Conservation (phyloP, 2,329 filamentous ascomycete genomes). For the Cytospora piceicola region DNA sequence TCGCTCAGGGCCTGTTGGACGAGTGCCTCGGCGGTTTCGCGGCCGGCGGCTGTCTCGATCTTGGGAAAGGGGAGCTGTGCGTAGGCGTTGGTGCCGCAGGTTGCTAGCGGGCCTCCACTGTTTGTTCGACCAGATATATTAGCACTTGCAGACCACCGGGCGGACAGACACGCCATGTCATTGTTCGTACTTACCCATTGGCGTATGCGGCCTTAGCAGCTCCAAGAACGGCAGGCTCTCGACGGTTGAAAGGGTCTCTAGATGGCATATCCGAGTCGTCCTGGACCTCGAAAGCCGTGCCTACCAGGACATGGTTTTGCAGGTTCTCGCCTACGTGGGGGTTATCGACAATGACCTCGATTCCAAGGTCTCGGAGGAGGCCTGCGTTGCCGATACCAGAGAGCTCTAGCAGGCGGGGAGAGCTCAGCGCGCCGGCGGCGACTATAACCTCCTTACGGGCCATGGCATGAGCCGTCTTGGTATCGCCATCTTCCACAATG, state of each 20-base stretch:
- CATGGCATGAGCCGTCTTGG: slow-evolving; percentile 2
- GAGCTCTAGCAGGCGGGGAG: slow-evolving; percentile 23
- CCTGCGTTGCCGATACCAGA: slow-evolving; percentile 39
- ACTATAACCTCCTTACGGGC: slow-evolving; percentile 38
- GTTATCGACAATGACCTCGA: slow-evolving; percentile 39
- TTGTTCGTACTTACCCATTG: not conserved
- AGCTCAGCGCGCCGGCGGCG: slow-evolving; percentile 39
- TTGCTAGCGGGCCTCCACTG: not conserved
- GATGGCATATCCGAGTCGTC: slow-evolving; percentile 3
- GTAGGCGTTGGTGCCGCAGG: slow-evolving; percentile 1
- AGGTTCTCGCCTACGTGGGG: slow-evolving; percentile 45
- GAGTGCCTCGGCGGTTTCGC: not conserved
- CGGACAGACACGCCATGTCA: not conserved
- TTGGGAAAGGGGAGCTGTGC: not conserved
- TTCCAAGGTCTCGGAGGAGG: slow-evolving; percentile 40
- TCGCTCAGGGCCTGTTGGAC: not conserved
- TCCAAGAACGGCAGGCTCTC: slow-evolving; percentile 5
- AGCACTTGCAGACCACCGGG: not conserved
- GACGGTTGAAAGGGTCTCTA: not conserved
- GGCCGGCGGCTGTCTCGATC: not conserved
- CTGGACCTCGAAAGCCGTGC: slow-evolving; percentile 37
- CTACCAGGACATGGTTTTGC: slow-evolving; percentile 41
- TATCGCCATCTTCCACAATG: slow-evolving; percentile 27
- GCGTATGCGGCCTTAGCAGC: slow-evolving; percentile 2
- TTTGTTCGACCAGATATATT: not conserved